A percentile compares a stretch with the other conserved stretches of the same genome.
Evolutionary conservation across 805 yeast species (phyloP).

Genomic region (Ogataea parapolymorpha): DNA sequence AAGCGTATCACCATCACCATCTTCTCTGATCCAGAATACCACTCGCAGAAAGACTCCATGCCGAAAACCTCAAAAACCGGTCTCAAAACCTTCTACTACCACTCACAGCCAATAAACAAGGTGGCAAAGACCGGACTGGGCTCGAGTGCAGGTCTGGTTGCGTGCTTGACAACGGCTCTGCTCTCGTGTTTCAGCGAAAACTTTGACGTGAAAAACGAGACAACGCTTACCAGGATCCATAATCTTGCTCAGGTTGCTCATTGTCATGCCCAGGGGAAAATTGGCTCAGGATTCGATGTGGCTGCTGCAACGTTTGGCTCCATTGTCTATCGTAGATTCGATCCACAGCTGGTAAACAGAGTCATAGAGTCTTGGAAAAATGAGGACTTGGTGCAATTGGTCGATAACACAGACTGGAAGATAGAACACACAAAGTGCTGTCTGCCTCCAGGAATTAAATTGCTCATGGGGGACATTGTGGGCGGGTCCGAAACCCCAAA

Average conservation of each 20-base stretch:
- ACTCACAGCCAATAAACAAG: slow-evolving; percentile 53
- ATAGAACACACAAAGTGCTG: slow-evolving; percentile 51
- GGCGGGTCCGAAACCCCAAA: slow-evolving; percentile 96
- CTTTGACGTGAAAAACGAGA: slow-evolving; percentile 29
- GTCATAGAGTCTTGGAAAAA: slow-evolving; percentile 12
- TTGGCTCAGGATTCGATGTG: slow-evolving; percentile 97
- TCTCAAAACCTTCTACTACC: slow-evolving; percentile 52
- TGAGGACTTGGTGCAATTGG: slow-evolving; percentile 32
- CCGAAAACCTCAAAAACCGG: slow-evolving; percentile 36
- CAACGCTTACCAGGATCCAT: slow-evolving; percentile 49
- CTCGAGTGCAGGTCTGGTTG: slow-evolving; percentile 89
- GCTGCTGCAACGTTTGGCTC: slow-evolving; percentile 95
- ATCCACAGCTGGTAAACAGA: slow-evolving; percentile 46
- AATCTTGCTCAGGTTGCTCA: slow-evolving; percentile 87
- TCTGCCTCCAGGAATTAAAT: slow-evolving; percentile 64
- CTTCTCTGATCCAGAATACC: slow-evolving; percentile 86
- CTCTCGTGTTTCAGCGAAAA: slow-evolving; percentile 41
- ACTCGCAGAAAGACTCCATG: slow-evolving; percentile 59
- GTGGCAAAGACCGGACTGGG: slow-evolving; percentile 96
- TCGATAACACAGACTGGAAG: slow-evolving; percentile 55
- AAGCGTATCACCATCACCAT: slow-evolving; percentile 51
- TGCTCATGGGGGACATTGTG: slow-evolving; percentile 89
- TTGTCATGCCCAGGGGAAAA: slow-evolving; percentile 89
- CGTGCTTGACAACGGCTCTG: slow-evolving; percentile 72
- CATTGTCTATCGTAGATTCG: slow-evolving; percentile 73